These are phyloP conservation scores for Notholithocarpus densiflorus DNA, from an alignment of 306 rosid genomes.

Conservation along the genomic window DNA sequence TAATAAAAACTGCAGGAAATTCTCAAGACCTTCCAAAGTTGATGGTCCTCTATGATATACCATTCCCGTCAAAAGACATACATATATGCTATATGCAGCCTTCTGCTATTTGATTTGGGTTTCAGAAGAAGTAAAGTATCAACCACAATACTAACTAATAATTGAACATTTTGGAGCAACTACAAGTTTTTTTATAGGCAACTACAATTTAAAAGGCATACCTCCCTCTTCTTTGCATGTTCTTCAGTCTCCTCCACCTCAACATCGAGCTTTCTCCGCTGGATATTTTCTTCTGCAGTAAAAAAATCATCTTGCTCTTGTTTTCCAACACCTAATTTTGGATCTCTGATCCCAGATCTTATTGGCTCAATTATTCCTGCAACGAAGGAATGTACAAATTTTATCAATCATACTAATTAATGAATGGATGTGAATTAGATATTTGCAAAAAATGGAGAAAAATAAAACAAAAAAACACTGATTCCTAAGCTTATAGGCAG, in stretches of 20 bases:
- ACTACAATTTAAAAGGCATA: constrained; percentile 41
- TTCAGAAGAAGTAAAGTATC: constrained; percentile 83
- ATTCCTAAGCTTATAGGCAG: no score
- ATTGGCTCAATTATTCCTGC: constrained; percentile 88
- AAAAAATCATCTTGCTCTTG: constrained; percentile 94
- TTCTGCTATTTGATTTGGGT: constrained; percentile 81
- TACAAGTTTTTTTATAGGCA: background rate
- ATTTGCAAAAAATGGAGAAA: no score
- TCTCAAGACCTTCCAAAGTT: constrained; percentile 99
- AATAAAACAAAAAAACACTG: no score
- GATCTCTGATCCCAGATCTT: constrained; percentile 93
- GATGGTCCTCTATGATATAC: constrained; percentile 89
- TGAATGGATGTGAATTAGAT: no score
- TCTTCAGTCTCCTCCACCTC: constrained; percentile 94
- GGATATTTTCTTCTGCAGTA: constrained; percentile 96
- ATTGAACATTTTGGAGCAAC: constrained; percentile 30
- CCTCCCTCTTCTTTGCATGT: constrained; percentile 84
- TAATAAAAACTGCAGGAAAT: constrained; percentile 99
- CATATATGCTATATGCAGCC: constrained; percentile 96
- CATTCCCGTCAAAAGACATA: constrained; percentile 86
- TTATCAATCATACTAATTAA: no score
- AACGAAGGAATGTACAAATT: background rate
- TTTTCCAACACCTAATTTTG: constrained; percentile 86
- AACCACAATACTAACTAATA: constrained; percentile 57
- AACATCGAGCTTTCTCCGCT: constrained; percentile 77